Evolutionary conservation across 2,329 filamentous ascomycete species (phyloP).

Genomic region (Sporothrix pseudoabietina): DNA sequence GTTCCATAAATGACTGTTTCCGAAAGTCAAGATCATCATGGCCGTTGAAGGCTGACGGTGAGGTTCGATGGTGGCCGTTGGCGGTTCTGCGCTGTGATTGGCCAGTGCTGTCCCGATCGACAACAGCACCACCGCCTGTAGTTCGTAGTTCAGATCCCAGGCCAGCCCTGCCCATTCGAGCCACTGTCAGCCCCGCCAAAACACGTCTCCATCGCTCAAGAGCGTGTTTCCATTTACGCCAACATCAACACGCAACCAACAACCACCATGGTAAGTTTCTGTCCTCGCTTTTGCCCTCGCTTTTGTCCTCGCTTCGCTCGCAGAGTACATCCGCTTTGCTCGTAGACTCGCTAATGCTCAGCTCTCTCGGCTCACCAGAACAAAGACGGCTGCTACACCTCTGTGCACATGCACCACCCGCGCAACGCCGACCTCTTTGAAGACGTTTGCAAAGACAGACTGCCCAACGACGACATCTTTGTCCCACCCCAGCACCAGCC

Average conservation of each 20-base stretch:
- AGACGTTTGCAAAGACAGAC: conserved; percentile 69
- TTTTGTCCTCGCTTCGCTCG: not conserved
- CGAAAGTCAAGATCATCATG: not conserved
- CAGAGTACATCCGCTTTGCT: too few species aligned
- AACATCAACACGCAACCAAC: not conserved
- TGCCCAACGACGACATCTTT: conserved; percentile 78
- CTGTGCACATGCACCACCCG: conserved; percentile 72
- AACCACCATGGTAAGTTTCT: not conserved
- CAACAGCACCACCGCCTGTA: not conserved
- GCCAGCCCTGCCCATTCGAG: not conserved
- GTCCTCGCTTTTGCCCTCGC: not conserved
- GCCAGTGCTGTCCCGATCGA: not conserved
- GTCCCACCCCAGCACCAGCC: conserved; percentile 79
- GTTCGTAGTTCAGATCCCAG: not conserved
- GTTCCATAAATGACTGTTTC: not conserved
- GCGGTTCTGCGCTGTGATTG: not conserved
- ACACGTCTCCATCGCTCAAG: not conserved
- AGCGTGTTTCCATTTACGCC: not conserved
- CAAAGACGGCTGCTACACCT: conserved; percentile 75
- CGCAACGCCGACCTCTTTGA: conserved; percentile 79
- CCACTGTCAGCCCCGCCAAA: not conserved
- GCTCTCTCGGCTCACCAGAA: conserved; percentile 48
- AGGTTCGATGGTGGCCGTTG: not conserved
- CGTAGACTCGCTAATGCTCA: not conserved
- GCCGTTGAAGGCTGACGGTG: not conserved